A percentile compares a stretch with the other conserved stretches of the same genome.
Evolutionary conservation across 83 land plant species (phyloP).

Genomic region (Picea abies): DNA sequence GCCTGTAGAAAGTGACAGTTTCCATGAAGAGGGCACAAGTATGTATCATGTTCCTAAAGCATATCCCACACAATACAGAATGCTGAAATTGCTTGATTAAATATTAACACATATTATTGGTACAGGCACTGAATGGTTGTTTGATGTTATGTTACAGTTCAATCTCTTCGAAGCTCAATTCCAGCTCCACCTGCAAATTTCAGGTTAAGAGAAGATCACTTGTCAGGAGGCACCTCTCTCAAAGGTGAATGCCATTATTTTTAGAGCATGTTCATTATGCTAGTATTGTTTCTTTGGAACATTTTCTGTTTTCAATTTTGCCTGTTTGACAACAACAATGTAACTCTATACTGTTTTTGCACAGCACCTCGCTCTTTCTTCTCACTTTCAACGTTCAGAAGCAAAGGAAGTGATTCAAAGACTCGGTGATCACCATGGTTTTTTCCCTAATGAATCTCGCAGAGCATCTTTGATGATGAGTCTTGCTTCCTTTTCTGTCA

Average conservation of each 20-base stretch:
- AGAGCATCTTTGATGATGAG: background rate
- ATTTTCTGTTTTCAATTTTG: background rate
- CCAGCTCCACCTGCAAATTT: slow-evolving; percentile 73
- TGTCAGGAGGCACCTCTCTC: slow-evolving; percentile 66
- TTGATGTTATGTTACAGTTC: slow-evolving; percentile 40
- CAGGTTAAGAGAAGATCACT: slow-evolving; percentile 73
- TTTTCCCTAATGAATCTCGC: background rate
- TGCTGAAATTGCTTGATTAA: background rate
- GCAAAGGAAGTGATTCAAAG: slow-evolving; percentile 86
- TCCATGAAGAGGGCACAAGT: slow-evolving; percentile 53
- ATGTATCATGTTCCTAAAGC: slow-evolving; percentile 13
- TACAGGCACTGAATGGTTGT: background rate
- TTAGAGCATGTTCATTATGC: background rate
- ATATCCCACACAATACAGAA: background rate
- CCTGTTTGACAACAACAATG: background rate
- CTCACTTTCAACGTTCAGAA: slow-evolving; percentile 86
- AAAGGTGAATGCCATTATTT: slow-evolving; percentile 47
- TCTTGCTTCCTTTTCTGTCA: background rate
- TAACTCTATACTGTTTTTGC: slow-evolving; percentile 4
- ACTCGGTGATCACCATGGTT: slow-evolving; percentile 37
- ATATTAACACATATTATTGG: background rate
- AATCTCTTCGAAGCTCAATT: slow-evolving; percentile 59
- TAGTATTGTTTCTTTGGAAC: background rate
- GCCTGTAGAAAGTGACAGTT: slow-evolving; percentile 53
- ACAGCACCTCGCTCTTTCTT: slow-evolving; percentile 94